Percentiles rank a stretch among this genome's conserved stretches.
These are phyloP conservation scores for Botrytis byssoidea DNA, from an alignment of 2,329 filamentous ascomycete species.

Conservation along the genomic window DNA sequence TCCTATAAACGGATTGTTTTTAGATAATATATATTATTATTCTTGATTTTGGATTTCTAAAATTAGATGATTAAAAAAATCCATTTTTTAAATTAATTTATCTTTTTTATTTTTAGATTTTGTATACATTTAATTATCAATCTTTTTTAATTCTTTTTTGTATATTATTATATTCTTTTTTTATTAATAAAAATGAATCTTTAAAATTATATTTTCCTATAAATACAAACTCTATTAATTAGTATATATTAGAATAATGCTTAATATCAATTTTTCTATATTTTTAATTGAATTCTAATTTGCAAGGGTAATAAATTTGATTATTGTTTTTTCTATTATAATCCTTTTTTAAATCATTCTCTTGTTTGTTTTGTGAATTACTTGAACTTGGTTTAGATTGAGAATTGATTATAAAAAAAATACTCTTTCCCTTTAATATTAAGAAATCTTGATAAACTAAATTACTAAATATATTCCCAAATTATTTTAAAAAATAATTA, in stretches of 20 bases:
- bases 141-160: too few relatives aligned
- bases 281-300: accelerated
- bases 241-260: accelerated
- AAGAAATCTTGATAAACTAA: too few relatives aligned
- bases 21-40: accelerated
- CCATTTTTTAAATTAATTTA: too few relatives aligned
- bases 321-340: accelerated
- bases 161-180: too few relatives aligned
- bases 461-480: accelerated
- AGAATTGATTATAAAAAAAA: accelerated
- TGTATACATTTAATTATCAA: too few relatives aligned
- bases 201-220: accelerated
- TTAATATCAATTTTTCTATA: accelerated
- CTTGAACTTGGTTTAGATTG: accelerated
- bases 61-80: accelerated
- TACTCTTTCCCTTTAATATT: accelerated
- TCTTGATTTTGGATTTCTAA: accelerated
- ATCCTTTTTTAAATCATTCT: accelerated
- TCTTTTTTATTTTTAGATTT: accelerated
- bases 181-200: too few relatives aligned
- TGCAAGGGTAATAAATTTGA: accelerated
- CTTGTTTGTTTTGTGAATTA: too few relatives aligned
- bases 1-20: accelerated
- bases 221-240: accelerated
- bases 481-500: too few relatives aligned